Evolutionary conservation across 2,329 filamentous ascomycete genomes (phyloP).

Genomic region (Raffaelea ambrosiae): DNA sequence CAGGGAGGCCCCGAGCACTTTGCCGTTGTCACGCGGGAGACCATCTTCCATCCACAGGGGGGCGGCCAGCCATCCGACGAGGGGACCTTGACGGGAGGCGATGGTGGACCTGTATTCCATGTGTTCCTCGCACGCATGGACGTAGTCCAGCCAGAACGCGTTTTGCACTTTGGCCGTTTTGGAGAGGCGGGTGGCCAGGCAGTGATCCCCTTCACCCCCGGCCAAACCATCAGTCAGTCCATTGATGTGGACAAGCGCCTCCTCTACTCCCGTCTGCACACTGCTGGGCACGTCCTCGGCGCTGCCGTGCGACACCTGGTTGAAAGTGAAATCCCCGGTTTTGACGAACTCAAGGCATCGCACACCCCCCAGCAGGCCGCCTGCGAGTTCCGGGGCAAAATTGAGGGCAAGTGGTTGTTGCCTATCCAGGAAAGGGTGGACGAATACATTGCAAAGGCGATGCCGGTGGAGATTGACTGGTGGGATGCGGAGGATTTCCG

Average conservation of each 20-base stretch:
- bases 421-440: constrained; percentile 54
- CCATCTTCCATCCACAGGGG: constrained; percentile 70
- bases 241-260: constrained; percentile 53
- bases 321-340: constrained; percentile 39
- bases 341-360: constrained; percentile 62
- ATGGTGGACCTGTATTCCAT: constrained; percentile 34
- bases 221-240: constrained; percentile 40
- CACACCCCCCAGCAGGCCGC: constrained; percentile 61
- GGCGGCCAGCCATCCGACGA: constrained; percentile 65
- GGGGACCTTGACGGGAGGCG: constrained; percentile 40
- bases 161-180: constrained; percentile 63
- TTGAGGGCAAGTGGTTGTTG: constrained; percentile 54
- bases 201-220: constrained; percentile 25
- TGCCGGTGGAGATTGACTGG: constrained; percentile 57
- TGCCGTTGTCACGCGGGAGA: constrained; percentile 52
- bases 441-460: constrained; percentile 43
- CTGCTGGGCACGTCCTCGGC: constrained; percentile 65
- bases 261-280: constrained; percentile 62
- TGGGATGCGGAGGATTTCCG: constrained; percentile 58
- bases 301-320: constrained; percentile 54
- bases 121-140: constrained; percentile 51
- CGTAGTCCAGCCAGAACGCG: constrained; percentile 37
- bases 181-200: constrained; percentile 3
- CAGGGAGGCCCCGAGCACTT: constrained; percentile 38
- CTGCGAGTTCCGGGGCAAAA: constrained; percentile 60